Conservation (phyloP, 495 filamentous ascomycete genomes). For the Xanthoparmelia taractica region DNA sequence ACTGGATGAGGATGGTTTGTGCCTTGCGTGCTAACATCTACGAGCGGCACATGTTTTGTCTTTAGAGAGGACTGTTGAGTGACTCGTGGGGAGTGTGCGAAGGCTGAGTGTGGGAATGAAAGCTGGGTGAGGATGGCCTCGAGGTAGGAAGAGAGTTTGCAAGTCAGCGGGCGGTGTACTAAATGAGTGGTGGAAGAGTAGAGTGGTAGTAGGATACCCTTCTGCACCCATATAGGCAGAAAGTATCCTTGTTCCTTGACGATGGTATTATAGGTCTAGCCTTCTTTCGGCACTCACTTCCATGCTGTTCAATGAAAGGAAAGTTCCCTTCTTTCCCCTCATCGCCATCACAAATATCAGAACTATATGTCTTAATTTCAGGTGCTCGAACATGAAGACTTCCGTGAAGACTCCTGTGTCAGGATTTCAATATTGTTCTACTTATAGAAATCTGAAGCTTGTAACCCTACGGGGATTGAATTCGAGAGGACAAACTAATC, state of each 20-base stretch:
- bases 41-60: neutral
- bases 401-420: neutral
- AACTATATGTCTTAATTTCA: no score
- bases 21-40: neutral
- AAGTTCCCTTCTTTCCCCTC: no score
- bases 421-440: neutral
- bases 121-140: conserved; percentile 1
- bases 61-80: neutral
- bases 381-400: no score
- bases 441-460: neutral
- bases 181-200: neutral
- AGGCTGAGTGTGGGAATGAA: neutral
- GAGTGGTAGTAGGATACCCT: no score
- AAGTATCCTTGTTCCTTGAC: neutral
- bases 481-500: neutral
- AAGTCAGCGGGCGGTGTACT: neutral
- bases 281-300: no score
- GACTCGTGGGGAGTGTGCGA: neutral
- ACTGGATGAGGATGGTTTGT: neutral
- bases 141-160: neutral
- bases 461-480: no score
- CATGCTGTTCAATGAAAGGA: no score
- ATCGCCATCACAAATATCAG: no score
- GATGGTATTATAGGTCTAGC: no score
- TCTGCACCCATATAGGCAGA: no score